phyloP scores from a whole-genome alignment of 225 moss, liverwort and hornwort species.

The Sphagnum tenellum region DNA sequence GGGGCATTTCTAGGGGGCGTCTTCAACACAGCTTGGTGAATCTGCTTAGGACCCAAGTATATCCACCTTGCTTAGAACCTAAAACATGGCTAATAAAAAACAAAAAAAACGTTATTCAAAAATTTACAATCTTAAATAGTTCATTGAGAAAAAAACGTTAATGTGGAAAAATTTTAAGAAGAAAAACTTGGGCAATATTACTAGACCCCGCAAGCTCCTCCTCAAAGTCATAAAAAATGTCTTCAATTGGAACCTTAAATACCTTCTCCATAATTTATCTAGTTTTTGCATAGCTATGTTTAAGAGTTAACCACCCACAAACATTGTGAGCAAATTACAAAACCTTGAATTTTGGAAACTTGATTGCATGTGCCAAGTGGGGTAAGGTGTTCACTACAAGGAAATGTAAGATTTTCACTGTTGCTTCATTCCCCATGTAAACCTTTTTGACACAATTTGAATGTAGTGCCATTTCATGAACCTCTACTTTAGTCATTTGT shows the following conservation, averaged over 20 bases:
- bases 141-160: too few relatives aligned
- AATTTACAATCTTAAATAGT: too few relatives aligned
- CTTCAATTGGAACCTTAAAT: slow-evolving; percentile 64
- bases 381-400: too few relatives aligned
- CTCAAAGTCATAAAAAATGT: slow-evolving; percentile 77
- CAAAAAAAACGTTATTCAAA: too few relatives aligned
- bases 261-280: slow-evolving; percentile 66
- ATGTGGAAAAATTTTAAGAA: not conserved
- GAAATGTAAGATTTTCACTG: too few relatives aligned
- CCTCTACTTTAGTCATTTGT: slow-evolving; percentile 18
- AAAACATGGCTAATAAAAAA: too few relatives aligned
- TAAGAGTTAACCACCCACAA: slow-evolving; percentile 51
- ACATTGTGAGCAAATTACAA: not conserved
- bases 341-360: not conserved
- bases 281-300: slow-evolving; percentile 71
- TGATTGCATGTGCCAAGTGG: too few relatives aligned
- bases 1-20: slow-evolving; percentile 31
- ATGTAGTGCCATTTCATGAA: slow-evolving; percentile 15
- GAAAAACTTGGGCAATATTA: slow-evolving; percentile 78
- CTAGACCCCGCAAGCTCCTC: slow-evolving; percentile 82
- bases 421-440: not conserved
- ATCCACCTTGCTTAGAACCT: too few relatives aligned
- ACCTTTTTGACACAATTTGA: slow-evolving; percentile 19
- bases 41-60: slow-evolving; percentile 19
- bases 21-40: slow-evolving; percentile 65